phyloP scores from a whole-genome alignment of 2,329 filamentous ascomycete genomes.

The Penicillium sp. region DNA sequence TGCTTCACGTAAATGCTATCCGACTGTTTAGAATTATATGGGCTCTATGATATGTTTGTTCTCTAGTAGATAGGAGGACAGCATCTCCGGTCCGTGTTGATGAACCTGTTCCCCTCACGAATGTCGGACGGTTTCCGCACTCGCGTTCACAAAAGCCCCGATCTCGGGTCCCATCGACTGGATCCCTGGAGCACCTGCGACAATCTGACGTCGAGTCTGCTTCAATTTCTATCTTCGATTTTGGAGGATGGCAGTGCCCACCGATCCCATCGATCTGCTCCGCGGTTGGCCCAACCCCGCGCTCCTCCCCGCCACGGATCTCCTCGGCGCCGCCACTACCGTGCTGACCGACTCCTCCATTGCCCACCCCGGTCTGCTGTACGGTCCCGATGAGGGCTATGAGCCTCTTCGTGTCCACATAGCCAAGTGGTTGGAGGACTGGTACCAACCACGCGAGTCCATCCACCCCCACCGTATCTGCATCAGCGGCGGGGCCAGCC shows the following conservation, averaged over 20 bases:
- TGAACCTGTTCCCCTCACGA: background rate
- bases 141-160: background rate
- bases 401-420: constrained; percentile 66
- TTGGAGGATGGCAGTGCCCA: constrained; percentile 7
- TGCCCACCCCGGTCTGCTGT: constrained; percentile 66
- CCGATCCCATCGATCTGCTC: constrained; percentile 41
- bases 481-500: constrained; percentile 81
- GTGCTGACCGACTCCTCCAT: constrained; percentile 61
- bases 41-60: background rate
- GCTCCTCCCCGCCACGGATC: constrained; percentile 64
- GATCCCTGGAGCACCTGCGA: background rate
- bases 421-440: constrained; percentile 66
- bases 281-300: constrained; percentile 51
- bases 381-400: constrained; percentile 76
- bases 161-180: background rate
- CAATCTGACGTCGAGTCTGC: background rate
- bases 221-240: background rate
- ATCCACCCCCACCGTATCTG: constrained; percentile 63
- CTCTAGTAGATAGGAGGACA: background rate
- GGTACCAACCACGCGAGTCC: constrained; percentile 53
- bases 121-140: background rate
- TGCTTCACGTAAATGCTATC: too few species aligned
- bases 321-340: constrained; percentile 60
- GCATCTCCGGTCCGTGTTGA: background rate
- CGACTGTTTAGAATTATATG: too few species aligned